Conservation (phyloP, 805 yeast genomes). For the Ogataea philodendri region DNA sequence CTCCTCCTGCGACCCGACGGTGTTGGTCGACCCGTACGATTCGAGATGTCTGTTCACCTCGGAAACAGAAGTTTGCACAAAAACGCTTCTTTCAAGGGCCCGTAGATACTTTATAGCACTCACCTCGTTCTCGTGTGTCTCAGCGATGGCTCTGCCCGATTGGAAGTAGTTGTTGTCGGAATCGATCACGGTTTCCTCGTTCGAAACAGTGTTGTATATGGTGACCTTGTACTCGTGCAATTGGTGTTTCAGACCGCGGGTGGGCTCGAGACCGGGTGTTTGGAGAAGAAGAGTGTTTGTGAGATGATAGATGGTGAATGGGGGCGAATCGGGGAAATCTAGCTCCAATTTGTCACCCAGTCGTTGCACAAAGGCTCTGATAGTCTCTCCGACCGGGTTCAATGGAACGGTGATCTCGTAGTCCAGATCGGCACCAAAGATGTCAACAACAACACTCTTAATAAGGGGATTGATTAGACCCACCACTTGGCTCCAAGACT, state of each 20-base stretch:
- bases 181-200: conserved; percentile 17
- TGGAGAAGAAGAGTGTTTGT: conserved; percentile 16
- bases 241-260: conserved; percentile 1
- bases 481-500: conserved; percentile 18
- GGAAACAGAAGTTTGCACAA: conserved; percentile 25
- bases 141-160: conserved; percentile 2
- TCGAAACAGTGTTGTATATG: conserved; percentile 18
- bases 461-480: conserved; percentile 14
- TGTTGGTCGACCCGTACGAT: conserved; percentile 20
- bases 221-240: conserved; percentile 15
- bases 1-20: conserved; percentile 4
- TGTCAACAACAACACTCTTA: conserved; percentile 7
- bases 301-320: conserved; percentile 30
- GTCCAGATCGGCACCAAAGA: conserved; percentile 21
- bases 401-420: conserved; percentile 17
- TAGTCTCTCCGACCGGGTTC: conserved; percentile 12
- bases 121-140: conserved; percentile 10
- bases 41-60: conserved; percentile 22
- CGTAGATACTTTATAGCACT: conserved; percentile 27
- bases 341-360: conserved; percentile 10
- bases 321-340: conserved; percentile 28
- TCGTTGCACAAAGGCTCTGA: conserved; percentile 17
- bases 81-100: conserved; percentile 24
- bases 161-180: conserved; percentile 18
- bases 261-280: conserved; percentile 15